Base-by-base conservation (phyloP, 345 rosid genomes). In the Odontarrhena argentea region DNA sequence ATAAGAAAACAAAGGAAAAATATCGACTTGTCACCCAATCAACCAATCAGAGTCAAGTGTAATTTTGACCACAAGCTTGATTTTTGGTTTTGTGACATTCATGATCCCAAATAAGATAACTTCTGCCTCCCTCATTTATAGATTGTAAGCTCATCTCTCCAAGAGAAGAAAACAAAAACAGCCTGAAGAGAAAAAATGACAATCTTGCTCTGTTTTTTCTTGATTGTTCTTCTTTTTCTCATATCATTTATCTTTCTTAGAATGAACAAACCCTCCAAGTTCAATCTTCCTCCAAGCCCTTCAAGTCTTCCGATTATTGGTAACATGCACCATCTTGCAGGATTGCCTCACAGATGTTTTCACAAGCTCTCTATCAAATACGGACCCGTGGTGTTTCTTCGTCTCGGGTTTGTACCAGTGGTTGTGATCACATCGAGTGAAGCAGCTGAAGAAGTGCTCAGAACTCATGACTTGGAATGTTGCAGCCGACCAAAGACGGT, bases 401-500 rank as follows among this genome's bases (percentile, higher is more conserved):
- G 41, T 25, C 62, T 84, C 0, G 88, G 85, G 1, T 34, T 2
- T 13, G 24, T 28, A 3, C 70, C 76, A 9, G 1, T 63, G 3
- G 10, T 82, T 0, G 71, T 79, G 14, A 59, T 82, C 28, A 81
- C 82, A 12, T 82, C 86, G 0, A 79, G 80, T 0, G 50, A 74
- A 62, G 22, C 22, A 18, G 22, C 22, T 18, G 22, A 18, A 18
- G 22, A 18, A 18, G 22, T 18, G 22, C 22, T 84, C 55, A 80
- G 76, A 49, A 67, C 68, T 7, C 73, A 79, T 5, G 87, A 84
- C 40, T 75, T 71, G 6, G 64, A 64, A 3, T 74, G 75, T 36
- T 83, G 79, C 2, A 69, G 68, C 37, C 78, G 85, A 56, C 80
- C 86, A 5, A 2, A 49, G 12, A 5, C 46, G 41, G 2, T 13